phyloP scores from a whole-genome alignment of 352 stramenopile genomes.

The Pythium brassicae region DNA sequence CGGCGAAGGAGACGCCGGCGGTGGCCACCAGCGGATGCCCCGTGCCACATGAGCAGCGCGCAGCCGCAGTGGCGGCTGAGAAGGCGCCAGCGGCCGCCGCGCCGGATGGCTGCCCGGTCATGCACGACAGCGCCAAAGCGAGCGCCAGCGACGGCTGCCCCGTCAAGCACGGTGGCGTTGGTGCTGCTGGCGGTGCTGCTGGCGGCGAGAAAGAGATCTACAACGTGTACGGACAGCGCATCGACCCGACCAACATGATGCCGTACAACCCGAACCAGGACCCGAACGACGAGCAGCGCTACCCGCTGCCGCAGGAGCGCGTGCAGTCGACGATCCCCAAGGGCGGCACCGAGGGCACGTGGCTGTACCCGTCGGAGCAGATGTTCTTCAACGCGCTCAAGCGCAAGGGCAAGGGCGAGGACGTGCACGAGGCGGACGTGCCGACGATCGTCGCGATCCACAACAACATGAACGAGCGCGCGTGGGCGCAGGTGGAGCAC shows the following conservation, averaged over 20 bases:
- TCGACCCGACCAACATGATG: conserved; percentile 99
- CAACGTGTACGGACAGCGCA: conserved; percentile 97
- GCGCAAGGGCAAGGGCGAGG: conserved; percentile 97
- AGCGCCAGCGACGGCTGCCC: conserved; percentile 43
- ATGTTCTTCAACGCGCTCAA: conserved; percentile 99
- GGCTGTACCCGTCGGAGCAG: conserved; percentile 98
- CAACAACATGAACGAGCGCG: conserved; percentile 99
- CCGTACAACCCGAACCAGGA: conserved; percentile 95
- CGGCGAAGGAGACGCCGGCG: conserved; percentile 14
- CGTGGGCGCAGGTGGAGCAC: conserved; percentile 96
- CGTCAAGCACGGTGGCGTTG: conserved; percentile 30
- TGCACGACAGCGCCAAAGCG: conserved; percentile 43
- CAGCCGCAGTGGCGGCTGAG: conserved; percentile 2
- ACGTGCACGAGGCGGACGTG: conserved; percentile 93
- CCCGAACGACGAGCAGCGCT: conserved; percentile 87
- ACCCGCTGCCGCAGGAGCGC: conserved; percentile 89
- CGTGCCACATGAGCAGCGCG: conserved; percentile 42
- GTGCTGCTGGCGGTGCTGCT: conserved; percentile 9
- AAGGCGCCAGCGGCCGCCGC: conserved; percentile 12
- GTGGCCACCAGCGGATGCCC: conserved; percentile 27
- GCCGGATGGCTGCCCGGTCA: conserved; percentile 57
- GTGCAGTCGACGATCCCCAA: conserved; percentile 97
- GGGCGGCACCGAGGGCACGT: conserved; percentile 91
- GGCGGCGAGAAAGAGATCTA: conserved; percentile 70
- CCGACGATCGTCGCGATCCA: conserved; percentile 97